Evolutionary conservation across 805 yeast species (phyloP).

Genomic region (Cephaloascus fragrans): DNA sequence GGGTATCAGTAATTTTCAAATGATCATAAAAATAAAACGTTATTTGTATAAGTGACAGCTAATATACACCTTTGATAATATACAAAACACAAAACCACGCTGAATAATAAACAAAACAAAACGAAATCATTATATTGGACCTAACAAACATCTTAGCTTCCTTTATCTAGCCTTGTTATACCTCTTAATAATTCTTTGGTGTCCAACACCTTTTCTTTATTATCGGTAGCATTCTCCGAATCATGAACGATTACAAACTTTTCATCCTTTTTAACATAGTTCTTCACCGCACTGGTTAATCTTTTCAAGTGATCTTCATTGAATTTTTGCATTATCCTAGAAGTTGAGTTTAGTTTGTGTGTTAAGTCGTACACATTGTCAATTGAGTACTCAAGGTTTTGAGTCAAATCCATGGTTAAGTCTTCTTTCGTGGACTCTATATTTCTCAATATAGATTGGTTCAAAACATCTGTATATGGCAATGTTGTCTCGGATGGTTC

Average conservation of each 20-base stretch:
- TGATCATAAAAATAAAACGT: no score
- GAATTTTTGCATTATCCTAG: conserved; percentile 9
- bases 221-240: conserved; percentile 3
- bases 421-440: conserved; percentile 5
- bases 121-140: background rate
- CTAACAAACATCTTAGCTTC: background rate
- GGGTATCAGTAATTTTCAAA: no score
- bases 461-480: conserved; percentile 6
- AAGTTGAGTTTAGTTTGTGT: conserved; percentile 13
- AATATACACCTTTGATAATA: background rate
- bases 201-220: conserved; percentile 14
- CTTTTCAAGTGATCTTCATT: conserved; percentile 9
- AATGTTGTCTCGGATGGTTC: conserved; percentile 10
- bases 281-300: conserved; percentile 9
- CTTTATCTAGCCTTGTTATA: conserved; percentile 11
- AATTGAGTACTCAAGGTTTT: conserved; percentile 16
- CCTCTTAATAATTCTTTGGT: conserved; percentile 22
- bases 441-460: conserved; percentile 7
- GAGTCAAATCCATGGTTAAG: conserved; percentile 8
- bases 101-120: background rate
- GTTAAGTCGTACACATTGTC: conserved; percentile 25
- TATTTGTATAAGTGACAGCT: background rate
- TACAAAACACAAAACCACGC: background rate
- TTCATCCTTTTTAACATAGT: conserved; percentile 7
- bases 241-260: background rate